Percentiles rank a stretch among this genome's conserved stretches.
phyloP scores from a whole-genome alignment of 768 basidiomycete species.

The Tricholoma bakamatsutake region DNA sequence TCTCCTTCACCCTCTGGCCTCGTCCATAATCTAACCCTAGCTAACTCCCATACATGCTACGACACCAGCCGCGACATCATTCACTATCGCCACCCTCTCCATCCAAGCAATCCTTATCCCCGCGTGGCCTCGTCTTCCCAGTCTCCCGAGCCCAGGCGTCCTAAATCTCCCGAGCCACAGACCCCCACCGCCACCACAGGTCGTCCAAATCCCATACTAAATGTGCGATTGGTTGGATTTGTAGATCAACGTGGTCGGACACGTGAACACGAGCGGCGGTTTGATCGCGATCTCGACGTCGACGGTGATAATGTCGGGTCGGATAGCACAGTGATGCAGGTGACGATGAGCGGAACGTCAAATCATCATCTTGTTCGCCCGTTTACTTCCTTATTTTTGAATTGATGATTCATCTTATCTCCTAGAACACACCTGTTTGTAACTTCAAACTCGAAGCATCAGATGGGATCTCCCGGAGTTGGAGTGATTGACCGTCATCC shows the following conservation, averaged over 20 bases:
- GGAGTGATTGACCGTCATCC: not conserved
- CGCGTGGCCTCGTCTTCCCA: not conserved
- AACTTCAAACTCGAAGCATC: conserved; percentile 1
- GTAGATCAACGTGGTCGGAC: conserved; percentile 1
- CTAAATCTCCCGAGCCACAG: conserved; percentile 8
- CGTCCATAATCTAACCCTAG: not conserved
- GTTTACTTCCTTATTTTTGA: too few relatives aligned
- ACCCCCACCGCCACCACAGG: not conserved
- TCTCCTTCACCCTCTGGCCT: conserved; percentile 8
- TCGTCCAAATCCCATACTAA: conserved; percentile 14
- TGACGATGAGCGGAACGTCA: not conserved
- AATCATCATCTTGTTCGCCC: not conserved
- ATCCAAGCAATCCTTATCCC: not conserved
- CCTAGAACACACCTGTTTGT: not conserved
- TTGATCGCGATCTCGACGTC: not conserved
- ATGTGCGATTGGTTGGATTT: conserved; percentile 15
- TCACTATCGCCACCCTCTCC: not conserved
- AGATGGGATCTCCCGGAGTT: not conserved
- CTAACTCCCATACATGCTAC: not conserved
- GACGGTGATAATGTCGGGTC: not conserved
- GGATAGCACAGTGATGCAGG: not conserved
- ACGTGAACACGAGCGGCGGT: not conserved
- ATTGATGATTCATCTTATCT: not conserved
- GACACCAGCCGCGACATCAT: not conserved
- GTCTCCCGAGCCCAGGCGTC: conserved; percentile 9